These are phyloP conservation scores for Erysimum cheiri DNA, from an alignment of 441 rosid genomes.

Conservation along the genomic window DNA sequence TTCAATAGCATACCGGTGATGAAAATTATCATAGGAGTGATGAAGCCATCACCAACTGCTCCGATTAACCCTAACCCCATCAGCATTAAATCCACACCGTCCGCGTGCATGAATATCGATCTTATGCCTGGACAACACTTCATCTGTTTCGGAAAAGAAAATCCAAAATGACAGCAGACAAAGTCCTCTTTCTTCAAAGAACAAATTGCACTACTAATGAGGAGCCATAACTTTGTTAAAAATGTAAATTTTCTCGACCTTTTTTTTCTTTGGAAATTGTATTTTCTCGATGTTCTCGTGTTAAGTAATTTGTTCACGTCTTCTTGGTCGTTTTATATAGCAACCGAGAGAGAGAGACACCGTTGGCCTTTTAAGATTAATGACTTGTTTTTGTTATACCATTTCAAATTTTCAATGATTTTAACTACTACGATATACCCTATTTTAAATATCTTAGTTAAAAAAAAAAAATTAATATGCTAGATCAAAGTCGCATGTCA, in stretches of 20 bases:
- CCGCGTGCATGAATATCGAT: slow-evolving; percentile 46
- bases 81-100: slow-evolving; percentile 58
- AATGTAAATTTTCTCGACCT: no score
- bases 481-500: no score
- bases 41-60: slow-evolving; percentile 72
- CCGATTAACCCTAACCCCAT: slow-evolving; percentile 77
- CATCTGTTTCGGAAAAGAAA: neutral
- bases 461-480: no score
- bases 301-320: slow-evolving; percentile 8
- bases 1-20: slow-evolving; percentile 65
- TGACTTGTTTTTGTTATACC: neutral
- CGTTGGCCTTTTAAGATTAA: neutral
- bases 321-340: slow-evolving; percentile 5
- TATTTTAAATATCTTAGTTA: no score
- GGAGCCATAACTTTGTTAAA: neutral
- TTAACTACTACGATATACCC: no score
- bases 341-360: neutral
- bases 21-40: slow-evolving; percentile 56
- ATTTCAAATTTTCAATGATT: no score
- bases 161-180: neutral
- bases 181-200: neutral
- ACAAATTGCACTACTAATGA: neutral
- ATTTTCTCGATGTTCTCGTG: no score
- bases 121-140: neutral
- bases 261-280: no score